Percentiles rank a stretch among this genome's conserved stretches.
Evolutionary conservation across 2,329 filamentous ascomycete genomes (phyloP).

Genomic region (Xylariaceae sp.): DNA sequence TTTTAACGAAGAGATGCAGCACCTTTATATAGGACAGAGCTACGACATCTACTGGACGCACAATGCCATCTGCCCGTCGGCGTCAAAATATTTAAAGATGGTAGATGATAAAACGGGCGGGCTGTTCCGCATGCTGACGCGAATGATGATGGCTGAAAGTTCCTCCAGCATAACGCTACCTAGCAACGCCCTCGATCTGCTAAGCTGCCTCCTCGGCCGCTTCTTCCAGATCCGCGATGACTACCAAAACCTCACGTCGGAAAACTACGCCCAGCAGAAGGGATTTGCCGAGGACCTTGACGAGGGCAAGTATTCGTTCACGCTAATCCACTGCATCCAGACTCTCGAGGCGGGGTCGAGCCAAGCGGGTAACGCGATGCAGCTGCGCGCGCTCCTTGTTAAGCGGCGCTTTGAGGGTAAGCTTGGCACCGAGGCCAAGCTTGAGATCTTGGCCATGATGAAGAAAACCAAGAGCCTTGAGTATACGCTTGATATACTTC

Average conservation of each 20-base stretch:
- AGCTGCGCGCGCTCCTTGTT: neutral
- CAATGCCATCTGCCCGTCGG: too few relatives aligned
- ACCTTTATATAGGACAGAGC: conserved; percentile 7
- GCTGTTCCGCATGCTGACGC: conserved; percentile 26
- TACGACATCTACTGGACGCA: conserved; percentile 9
- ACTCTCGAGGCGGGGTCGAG: neutral
- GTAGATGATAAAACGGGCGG: conserved; percentile 31
- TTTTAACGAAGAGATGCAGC: neutral
- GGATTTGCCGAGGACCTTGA: conserved; percentile 50
- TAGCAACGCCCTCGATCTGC: too few relatives aligned
- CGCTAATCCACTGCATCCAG: conserved; percentile 34
- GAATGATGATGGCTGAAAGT: conserved; percentile 23
- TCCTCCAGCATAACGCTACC: neutral
- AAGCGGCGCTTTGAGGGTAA: neutral
- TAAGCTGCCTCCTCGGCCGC: conserved; percentile 31
- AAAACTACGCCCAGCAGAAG: conserved; percentile 45
- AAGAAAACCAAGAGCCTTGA: neutral
- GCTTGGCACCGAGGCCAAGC: neutral
- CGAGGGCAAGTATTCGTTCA: conserved; percentile 49
- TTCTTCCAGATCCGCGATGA: conserved; percentile 45
- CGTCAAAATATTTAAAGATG: too few relatives aligned
- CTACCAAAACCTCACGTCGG: conserved; percentile 39
- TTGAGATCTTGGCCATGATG: neutral
- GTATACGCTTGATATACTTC: neutral
- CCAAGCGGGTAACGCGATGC: neutral